Base-by-base conservation (phyloP, 345 rosid genomes). In the Combretum micranthum region DNA sequence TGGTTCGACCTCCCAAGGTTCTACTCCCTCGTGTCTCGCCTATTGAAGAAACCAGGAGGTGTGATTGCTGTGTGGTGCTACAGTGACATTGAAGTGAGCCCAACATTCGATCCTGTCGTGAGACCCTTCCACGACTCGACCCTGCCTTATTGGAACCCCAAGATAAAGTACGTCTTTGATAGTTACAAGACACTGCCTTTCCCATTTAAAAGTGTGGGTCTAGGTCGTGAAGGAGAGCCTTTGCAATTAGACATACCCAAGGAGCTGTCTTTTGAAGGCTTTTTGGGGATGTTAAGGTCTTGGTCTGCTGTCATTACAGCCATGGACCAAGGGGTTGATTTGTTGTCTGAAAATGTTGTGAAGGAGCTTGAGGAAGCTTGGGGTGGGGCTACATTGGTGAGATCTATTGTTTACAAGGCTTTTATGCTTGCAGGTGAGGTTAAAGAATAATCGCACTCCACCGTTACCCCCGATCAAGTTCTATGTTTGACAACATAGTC, bases 1-100 rank as follows among this genome's bases (percentile, higher is more conserved):
- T 78, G 91, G 88, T 82, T 87, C 52, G 87, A 87, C 48, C 79
- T 78, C 12, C 81, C 74, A 17, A 82, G 52, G 44, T 81, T 87
- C 62, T 83, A 85, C 57, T 58, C 81, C 6, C 19, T 69, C 8
- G 86, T 64, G 15, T 69, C 56, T 14, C 76, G 85, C 18, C 55
- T 80, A 42, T 68, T 83, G 15, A 67, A 77, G 20, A 88, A 78
- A 61, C 93, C 90, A 2, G 85, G 81, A 13, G 86, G 90, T 0
- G 60, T 81, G 12, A 48, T 81, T 19, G 96, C 83, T 13, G 79
- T 81, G 6, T 81, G 90, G 85, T 63, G 80, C 71, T 85, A 83
- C 74, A 74, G 58, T 14, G 59, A 65, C 48, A 44, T 80, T 50
- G 51, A 50, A 18, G 82, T 83, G 44, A 61, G 66, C 69, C 83